Evolutionary conservation across 2,329 filamentous ascomycete genomes (phyloP), one percentile per base, ranked within the genome.

Genomic region (Ophiostoma ips): DNA sequence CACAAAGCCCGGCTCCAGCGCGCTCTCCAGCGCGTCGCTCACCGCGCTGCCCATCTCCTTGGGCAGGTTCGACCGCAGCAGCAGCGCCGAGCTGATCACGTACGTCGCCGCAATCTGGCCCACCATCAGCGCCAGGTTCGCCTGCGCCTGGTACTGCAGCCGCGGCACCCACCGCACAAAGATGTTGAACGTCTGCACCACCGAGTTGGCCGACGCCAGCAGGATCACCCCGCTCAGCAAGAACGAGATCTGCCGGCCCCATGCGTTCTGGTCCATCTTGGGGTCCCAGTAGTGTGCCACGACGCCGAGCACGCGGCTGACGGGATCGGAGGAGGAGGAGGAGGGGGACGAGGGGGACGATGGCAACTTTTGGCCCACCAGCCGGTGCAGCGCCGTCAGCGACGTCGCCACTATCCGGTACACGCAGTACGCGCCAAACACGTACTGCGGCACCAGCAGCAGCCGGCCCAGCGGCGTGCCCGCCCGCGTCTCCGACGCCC

Each of bases 161-260:
- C 72, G 71, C 0, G 87, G 87, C 9, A 80, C 74, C 68, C 86
- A 84, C 56, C 82, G 81, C 3, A 83, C 78, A 60, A 94, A 86
- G 50, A 94, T 74, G 57, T 83, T 81, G 58, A 90, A 84, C 0
- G 87, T 94, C 62, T 92, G 87, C n/a, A 89, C 70, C 16, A 86
- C 87, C 51, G 81, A 84, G 63, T 83, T 87, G 65, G 88, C 87
- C 50, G 83, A 87, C 2, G 84, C 82, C 15, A 87, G 72, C 21
- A 94, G 79, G 62, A 94, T 92, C 46, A 89, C 78, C 16, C 87
- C 87, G 8, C 83, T 87, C 5, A 94, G 73, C 19, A 87, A 69
- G 64, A 94, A 94, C 52, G 83, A 87, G 56, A 94, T 89, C 60
- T 87, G 84, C 30, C 86, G 81, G 19, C 84, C 82, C 86, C 87